phyloP scores from a whole-genome alignment of 441 rosid species.

The Hura crepitans region DNA sequence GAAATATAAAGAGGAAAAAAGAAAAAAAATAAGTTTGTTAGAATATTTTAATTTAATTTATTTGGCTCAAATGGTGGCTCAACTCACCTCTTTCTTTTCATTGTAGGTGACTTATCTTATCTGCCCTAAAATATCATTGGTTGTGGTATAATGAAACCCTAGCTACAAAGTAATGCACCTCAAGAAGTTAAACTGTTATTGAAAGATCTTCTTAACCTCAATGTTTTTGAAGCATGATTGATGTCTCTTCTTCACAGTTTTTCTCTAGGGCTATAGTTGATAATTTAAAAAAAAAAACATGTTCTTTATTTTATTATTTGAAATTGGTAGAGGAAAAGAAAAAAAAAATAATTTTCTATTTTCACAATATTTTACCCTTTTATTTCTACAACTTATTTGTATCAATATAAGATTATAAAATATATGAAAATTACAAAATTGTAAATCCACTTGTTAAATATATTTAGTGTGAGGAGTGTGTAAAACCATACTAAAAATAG shows the following conservation, averaged over 20 bases:
- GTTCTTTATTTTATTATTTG: too few relatives aligned
- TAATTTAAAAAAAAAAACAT: too few relatives aligned
- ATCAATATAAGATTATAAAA: neutral
- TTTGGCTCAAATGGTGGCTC: conserved; percentile 17
- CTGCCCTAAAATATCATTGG: conserved; percentile 15
- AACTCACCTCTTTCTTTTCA: conserved; percentile 19
- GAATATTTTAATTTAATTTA: neutral
- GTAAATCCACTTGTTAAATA: too few relatives aligned
- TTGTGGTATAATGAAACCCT: conserved; percentile 25
- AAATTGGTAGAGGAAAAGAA: neutral
- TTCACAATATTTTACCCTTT: neutral
- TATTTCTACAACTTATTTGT: neutral
- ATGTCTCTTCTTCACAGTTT: neutral
- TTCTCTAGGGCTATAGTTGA: neutral
- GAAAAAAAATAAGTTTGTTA: neutral
- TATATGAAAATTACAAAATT: too few relatives aligned
- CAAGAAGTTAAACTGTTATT: neutral
- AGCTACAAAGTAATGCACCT: conserved; percentile 13
- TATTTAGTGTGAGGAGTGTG: too few relatives aligned
- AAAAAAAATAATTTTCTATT: neutral
- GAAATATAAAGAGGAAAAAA: neutral
- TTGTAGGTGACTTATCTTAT: conserved; percentile 18
- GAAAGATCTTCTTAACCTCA: conserved; percentile 15
- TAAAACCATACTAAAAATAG: too few relatives aligned
- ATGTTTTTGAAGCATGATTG: neutral